Base-by-base conservation (phyloP, 2,329 filamentous ascomycete genomes). In the Aspergillus ochraceus region DNA sequence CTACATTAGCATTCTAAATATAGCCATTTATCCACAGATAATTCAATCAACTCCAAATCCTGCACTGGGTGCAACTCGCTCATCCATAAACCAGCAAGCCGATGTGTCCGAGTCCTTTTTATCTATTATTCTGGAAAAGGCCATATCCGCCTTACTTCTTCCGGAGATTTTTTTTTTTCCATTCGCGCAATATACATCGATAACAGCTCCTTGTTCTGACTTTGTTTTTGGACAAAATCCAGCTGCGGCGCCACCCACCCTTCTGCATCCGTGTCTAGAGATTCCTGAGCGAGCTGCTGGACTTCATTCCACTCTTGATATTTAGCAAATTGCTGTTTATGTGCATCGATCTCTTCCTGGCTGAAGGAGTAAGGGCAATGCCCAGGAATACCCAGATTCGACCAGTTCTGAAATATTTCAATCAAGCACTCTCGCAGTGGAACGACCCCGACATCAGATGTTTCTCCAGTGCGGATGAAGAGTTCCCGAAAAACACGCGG, bases 401-500 rank as follows among this genome's bases (percentile, higher is more conserved):
- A 56, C 72, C 71, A 77, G 22, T 54, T 58, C 6, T 68, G 49
- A n/a, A 60, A 69, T 22, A 76, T 59, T 51, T 72, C 65, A 22
- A 77, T 71, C 14, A 77, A 61, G 51, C 71, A 75, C 19, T 64
- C 68, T 39, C 68, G 68, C 42, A 76, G 70, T n/a, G 73, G 70
- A 57, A 77, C 56, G 26, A 65, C 54, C 6, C 71, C 71, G 3
- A 66, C 52, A 29, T 71, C 62, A 9, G 64, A 67, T 12, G 64
- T 56, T 56, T 76, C 70, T 58, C 73, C 69, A 24, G 60, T 71
- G 29, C 69, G 70, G 39, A 66, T 64, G 47, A 77, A 76, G 17
- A 76, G 66, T 49, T 75, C 71, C 46, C 68, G 65, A 60, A 64
- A 67, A 6, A 74, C 67, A n/a, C 59, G 56, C 4, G 71, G 74